A percentile compares a stretch with the other conserved stretches of the same genome.
Conservation (phyloP, 2,329 filamentous ascomycete genomes). For the Phyllosticta citriasiana region DNA sequence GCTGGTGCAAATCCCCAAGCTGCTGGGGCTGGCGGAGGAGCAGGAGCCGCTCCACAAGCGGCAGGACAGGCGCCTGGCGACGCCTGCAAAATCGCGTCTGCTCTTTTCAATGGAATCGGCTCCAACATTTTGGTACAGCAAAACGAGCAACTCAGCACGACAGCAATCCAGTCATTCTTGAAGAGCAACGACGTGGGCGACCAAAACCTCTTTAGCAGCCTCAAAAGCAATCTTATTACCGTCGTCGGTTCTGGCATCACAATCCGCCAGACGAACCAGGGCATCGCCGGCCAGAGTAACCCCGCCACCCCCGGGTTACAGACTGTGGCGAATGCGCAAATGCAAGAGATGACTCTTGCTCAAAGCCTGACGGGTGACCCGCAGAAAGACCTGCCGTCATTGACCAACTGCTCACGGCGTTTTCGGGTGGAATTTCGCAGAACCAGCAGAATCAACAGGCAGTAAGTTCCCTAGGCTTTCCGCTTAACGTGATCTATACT, state of each 20-base stretch:
- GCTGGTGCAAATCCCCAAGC: neutral
- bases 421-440: neutral
- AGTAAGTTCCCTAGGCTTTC: neutral
- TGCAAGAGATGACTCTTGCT: neutral
- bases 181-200: neutral
- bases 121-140: constrained; percentile 2
- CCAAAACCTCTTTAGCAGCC: neutral
- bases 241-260: constrained; percentile 2
- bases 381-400: neutral
- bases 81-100: neutral
- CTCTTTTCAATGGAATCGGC: constrained; percentile 4
- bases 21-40: neutral
- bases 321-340: neutral
- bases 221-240: neutral
- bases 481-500: neutral
- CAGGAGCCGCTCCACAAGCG: neutral
- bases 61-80: neutral
- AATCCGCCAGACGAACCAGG: neutral
- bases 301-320: neutral
- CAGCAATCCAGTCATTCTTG: neutral
- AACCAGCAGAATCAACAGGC: constrained; percentile 3
- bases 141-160: neutral
- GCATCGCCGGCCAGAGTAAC: neutral
- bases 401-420: neutral
- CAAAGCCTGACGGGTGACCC: constrained; percentile 1